Evolutionary conservation across 768 basidiomycete species (phyloP), one percentile per base, ranked within the genome.

Genomic region (Asterophora lycoperdoides): DNA sequence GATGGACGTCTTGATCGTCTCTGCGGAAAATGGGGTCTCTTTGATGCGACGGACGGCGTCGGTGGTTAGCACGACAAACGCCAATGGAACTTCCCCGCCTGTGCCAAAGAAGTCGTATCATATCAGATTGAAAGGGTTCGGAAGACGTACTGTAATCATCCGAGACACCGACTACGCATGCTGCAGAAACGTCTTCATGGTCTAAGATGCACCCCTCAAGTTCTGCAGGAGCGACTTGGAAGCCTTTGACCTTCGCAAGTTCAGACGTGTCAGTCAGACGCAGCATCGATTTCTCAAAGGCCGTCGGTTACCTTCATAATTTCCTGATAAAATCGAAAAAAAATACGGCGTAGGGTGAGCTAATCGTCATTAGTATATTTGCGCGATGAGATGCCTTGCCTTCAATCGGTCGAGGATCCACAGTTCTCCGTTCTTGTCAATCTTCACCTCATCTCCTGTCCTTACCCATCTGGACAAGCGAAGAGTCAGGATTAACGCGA

Each of bases 181-280:
- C 71, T 36, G 83, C 78, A 4, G 71, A 69, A 18, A 86, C 77
- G 55, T 83, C 83, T 1, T 74, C 64, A 54, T 86, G 80, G 37
- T 69, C 74, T 19, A 84, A 61, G n/a, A 84, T 57, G 50, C 81
- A 81, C 15, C 78, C 85, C 57, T 86, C 85, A 8, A 86, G 68
- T 53, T 86, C 84, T 3, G 86, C 84, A 2, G 85, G 86, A 1
- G 86, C 83, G 1, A 88, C 85, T 59, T 88, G 85, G 60, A 83
- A 84, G 2, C 86, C 86, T 57, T 67, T 75, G 36, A 83, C 80
- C 68, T 84, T 71, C 57, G 32, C 43, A 28, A 69, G 67, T 62
- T 70, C 65, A 68, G 33, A 40, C 38, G 13, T 17, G 11, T 32
- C 6, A 6, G 23, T 23, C 23, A 23, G 6, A 23, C 23, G 3